Conservation (phyloP, 192 early-diverging fungal genomes). For the Allomyces macrogynus region DNA sequence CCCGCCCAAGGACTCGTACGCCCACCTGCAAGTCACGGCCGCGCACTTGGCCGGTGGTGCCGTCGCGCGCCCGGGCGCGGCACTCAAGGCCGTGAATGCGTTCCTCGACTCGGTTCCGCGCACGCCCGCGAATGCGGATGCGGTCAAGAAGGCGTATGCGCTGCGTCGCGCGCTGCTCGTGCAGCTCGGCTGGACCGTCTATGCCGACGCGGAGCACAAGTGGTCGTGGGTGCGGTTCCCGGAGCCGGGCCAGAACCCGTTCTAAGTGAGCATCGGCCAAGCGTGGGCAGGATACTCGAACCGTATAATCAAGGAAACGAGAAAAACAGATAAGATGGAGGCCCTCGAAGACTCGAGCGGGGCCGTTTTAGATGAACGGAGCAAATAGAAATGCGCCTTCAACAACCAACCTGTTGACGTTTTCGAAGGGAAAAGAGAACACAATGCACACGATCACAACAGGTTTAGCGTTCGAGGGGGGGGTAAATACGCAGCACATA, state of each 20-base stretch:
- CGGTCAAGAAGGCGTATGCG: conserved; percentile 28
- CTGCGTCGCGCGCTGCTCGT: conserved; percentile 32
- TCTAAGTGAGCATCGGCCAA: conserved; percentile 3
- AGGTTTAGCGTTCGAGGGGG: too few species aligned
- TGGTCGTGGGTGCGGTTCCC: conserved; percentile 7
- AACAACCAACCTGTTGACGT: not conserved
- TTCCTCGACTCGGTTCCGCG: conserved; percentile 40
- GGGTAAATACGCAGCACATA: too few species aligned
- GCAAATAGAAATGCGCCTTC: not conserved
- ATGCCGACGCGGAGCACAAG: conserved; percentile 26
- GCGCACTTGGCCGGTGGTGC: conserved; percentile 32
- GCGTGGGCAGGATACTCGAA: too few species aligned
- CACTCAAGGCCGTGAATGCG: conserved; percentile 49
- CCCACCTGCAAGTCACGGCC: conserved; percentile 30
- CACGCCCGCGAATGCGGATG: conserved; percentile 22
- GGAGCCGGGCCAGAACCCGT: conserved; percentile 6
- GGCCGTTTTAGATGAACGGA: too few species aligned
- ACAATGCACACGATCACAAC: too few species aligned
- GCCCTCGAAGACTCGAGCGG: too few species aligned
- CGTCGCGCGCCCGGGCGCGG: conserved; percentile 31
- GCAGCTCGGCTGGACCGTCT: conserved; percentile 47
- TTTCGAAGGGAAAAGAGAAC: not conserved
- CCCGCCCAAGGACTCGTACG: conserved; percentile 26
- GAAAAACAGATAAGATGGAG: too few species aligned
- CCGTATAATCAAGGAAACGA: too few species aligned